These are phyloP conservation scores for Colletotrichum nymphaeae DNA, from an alignment of 2,329 filamentous ascomycete genomes.

Conservation along the genomic window DNA sequence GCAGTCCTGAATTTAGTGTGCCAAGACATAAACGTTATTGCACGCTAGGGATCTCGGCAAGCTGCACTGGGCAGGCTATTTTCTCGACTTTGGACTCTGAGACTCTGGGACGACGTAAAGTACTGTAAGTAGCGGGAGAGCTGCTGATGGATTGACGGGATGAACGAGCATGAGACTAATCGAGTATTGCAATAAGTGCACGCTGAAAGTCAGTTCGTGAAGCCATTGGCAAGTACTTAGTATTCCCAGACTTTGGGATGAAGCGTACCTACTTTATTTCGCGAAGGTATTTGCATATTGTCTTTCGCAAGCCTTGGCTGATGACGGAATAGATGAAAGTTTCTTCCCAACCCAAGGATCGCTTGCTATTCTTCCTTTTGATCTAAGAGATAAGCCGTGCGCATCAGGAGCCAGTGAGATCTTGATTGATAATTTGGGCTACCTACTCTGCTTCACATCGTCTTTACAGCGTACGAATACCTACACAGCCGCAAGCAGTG, in stretches of 20 bases:
- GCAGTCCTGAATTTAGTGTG: constrained; percentile 14
- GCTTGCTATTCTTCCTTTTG: not conserved
- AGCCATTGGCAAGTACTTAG: not conserved
- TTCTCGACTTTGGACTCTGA: not conserved
- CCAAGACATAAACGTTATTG: constrained; percentile 1
- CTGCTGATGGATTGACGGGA: not conserved
- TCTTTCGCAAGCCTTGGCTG: not conserved
- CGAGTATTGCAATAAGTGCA: not conserved
- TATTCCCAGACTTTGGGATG: not conserved
- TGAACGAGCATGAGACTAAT: not conserved
- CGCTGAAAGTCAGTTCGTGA: not conserved
- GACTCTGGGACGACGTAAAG: not conserved
- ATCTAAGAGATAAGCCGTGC: not conserved
- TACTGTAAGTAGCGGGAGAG: no score
- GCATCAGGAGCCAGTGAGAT: not conserved
- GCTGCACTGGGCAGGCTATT: not conserved
- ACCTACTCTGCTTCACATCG: no score
- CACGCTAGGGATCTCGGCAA: not conserved
- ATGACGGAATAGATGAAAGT: not conserved
- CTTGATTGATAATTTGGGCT: no score
- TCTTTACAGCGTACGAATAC: not conserved
- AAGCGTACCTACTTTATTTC: no score
- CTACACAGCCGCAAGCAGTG: not conserved
- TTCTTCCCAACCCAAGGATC: not conserved
- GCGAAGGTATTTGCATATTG: not conserved